phyloP scores from a whole-genome alignment of 1,284 basidiomycete species.

The Cryptococcus floricola region DNA sequence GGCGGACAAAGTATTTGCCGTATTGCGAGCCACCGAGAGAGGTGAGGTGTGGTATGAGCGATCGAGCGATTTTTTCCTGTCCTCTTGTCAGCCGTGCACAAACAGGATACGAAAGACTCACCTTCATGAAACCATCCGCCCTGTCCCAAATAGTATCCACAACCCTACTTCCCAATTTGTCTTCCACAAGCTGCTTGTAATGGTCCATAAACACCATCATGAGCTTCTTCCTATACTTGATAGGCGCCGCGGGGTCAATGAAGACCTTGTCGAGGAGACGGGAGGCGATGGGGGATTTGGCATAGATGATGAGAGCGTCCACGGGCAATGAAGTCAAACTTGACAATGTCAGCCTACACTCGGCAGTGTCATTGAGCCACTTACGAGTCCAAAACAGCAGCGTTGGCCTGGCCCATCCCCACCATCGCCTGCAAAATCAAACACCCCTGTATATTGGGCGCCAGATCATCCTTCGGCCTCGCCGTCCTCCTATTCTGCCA shows the following conservation, averaged over 20 bases:
- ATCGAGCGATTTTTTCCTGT: conserved; percentile 86
- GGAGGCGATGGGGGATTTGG: conserved; percentile 70
- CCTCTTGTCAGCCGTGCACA: background rate
- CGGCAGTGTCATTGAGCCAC: conserved; percentile 4
- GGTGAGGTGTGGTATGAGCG: conserved; percentile 66
- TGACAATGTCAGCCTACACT: conserved; percentile 1
- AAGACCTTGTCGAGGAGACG: conserved; percentile 75
- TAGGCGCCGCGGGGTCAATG: conserved; percentile 62
- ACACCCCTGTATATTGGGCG: conserved; percentile 78
- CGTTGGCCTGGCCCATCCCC: conserved; percentile 63
- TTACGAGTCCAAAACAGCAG: conserved; percentile 65
- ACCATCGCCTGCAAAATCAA: conserved; percentile 77
- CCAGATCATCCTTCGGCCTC: conserved; percentile 45
- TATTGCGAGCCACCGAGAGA: conserved; percentile 69
- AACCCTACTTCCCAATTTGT: conserved; percentile 81
- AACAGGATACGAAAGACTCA: conserved; percentile 40
- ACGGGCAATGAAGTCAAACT: conserved; percentile 62
- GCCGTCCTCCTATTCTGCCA: conserved; percentile 44
- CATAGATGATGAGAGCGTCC: conserved; percentile 62
- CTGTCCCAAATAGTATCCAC: conserved; percentile 80
- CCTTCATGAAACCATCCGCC: conserved; percentile 85
- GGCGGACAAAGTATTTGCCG: conserved; percentile 78
- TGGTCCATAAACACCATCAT: conserved; percentile 69
- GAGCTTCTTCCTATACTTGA: conserved; percentile 66
- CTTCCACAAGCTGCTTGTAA: conserved; percentile 73